Conservation (phyloP, 2,329 filamentous ascomycete genomes). For the Fusarium sterilihyphosum region DNA sequence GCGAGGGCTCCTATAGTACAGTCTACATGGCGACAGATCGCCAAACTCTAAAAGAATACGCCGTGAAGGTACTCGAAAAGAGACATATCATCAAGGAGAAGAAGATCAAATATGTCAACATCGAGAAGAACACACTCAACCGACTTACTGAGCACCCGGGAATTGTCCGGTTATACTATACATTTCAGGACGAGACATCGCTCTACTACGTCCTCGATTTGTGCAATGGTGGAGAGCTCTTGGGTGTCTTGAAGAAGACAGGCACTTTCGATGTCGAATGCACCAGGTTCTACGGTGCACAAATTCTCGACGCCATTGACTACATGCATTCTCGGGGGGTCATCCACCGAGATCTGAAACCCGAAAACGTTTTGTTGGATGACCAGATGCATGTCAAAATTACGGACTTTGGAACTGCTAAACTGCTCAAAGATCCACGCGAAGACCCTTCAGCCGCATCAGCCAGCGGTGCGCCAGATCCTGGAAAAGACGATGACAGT, state of each 20-base stretch:
- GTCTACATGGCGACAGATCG: constrained; percentile 93
- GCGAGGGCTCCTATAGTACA: constrained; percentile 97
- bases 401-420: constrained; percentile 98
- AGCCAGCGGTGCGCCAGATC: constrained; percentile 50
- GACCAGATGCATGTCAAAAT: constrained; percentile 98
- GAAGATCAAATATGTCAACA: constrained; percentile 99
- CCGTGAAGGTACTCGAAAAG: constrained; percentile 98
- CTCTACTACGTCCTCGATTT: constrained; percentile 97
- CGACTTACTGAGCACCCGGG: constrained; percentile 95
- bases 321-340: constrained; percentile 98
- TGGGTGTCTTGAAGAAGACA: constrained; percentile 93
- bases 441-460: constrained; percentile 50
- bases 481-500: constrained; percentile 66
- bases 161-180: constrained; percentile 96
- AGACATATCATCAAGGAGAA: constrained; percentile 99
- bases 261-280: constrained; percentile 96
- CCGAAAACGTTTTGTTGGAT: constrained; percentile 95
- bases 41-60: constrained; percentile 94
- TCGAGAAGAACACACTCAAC: constrained; percentile 98
- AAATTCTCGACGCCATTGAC: constrained; percentile 94
- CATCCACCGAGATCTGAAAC: constrained; percentile 96
- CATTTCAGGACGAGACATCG: constrained; percentile 95
- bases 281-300: constrained; percentile 90
- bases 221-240: constrained; percentile 88
- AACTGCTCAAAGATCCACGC: constrained; percentile 70